Conservation (phyloP, 2,329 filamentous ascomycete species). For the Aspergillus jensenii region DNA sequence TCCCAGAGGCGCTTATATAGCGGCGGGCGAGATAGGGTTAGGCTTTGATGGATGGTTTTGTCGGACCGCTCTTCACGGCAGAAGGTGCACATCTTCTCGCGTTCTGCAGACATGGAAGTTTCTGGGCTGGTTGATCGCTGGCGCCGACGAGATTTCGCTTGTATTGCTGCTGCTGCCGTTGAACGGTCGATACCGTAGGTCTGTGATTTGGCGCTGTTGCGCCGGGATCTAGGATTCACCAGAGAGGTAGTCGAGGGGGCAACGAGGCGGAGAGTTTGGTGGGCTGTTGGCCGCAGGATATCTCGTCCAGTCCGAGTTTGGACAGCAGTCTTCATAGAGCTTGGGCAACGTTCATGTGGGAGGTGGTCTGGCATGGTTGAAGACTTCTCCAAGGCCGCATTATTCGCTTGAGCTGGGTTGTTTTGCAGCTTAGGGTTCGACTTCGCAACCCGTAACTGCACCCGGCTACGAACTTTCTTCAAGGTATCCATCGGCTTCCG, state of each 20-base stretch:
- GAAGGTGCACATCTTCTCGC: slow-evolving; percentile 30
- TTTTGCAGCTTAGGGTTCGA: slow-evolving; percentile 36
- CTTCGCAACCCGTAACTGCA: slow-evolving; percentile 39
- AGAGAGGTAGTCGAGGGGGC: slow-evolving; percentile 38
- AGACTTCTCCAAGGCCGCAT: slow-evolving; percentile 26
- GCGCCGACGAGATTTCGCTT: slow-evolving; percentile 35
- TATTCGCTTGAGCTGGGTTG: slow-evolving; percentile 16
- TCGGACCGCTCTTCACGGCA: slow-evolving; percentile 33
- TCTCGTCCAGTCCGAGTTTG: slow-evolving; percentile 27
- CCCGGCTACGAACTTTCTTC: slow-evolving; percentile 41
- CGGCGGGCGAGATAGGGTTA: slow-evolving; percentile 20
- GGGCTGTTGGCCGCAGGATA: slow-evolving; percentile 22
- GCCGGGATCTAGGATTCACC: slow-evolving; percentile 22
- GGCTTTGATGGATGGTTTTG: slow-evolving; percentile 21
- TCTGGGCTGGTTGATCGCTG: slow-evolving; percentile 31
- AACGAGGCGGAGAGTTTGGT: slow-evolving; percentile 37
- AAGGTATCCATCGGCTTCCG: slow-evolving; percentile 40
- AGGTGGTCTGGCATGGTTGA: slow-evolving; percentile 30
- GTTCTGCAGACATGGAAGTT: slow-evolving; percentile 20
- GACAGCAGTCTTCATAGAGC: slow-evolving; percentile 16
- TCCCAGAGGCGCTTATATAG: slow-evolving; percentile 27
- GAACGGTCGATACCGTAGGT: slow-evolving; percentile 34
- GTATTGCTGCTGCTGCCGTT: slow-evolving; percentile 37
- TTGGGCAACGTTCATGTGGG: slow-evolving; percentile 16
- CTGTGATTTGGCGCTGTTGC: slow-evolving; percentile 25